A percentile compares a stretch with the other conserved stretches of the same genome.
phyloP scores from a whole-genome alignment of 2,329 filamentous ascomycete genomes.

The Paecilomyces dactylethromorphus region DNA sequence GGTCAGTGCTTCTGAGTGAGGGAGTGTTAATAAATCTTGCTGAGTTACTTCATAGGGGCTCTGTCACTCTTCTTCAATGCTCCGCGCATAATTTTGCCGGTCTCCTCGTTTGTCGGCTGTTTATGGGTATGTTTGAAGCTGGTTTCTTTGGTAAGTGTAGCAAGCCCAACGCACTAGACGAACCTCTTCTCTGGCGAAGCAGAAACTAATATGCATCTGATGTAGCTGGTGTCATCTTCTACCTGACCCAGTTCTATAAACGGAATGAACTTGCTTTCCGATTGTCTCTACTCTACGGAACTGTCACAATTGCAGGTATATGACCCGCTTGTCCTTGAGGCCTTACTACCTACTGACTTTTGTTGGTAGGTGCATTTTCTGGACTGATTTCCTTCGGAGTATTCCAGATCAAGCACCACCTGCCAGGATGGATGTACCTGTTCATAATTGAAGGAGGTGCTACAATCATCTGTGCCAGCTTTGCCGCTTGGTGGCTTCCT shows the following conservation, averaged over 20 bases:
- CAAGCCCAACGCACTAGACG: neutral
- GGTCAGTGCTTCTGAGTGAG: neutral
- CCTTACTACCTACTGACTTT: slow-evolving; percentile 5
- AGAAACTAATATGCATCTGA: neutral
- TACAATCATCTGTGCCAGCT: slow-evolving; percentile 9
- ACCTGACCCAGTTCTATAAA: slow-evolving; percentile 10
- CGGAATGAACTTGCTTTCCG: slow-evolving; percentile 7
- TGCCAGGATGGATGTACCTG: slow-evolving; percentile 14
- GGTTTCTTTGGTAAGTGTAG: neutral
- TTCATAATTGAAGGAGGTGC: slow-evolving; percentile 18
- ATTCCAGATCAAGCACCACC: slow-evolving; percentile 12
- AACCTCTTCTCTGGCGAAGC: neutral
- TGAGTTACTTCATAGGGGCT: neutral
- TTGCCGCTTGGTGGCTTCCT: slow-evolving; percentile 1
- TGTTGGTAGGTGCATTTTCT: slow-evolving; percentile 14
- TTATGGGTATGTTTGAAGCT: neutral
- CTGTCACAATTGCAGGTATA: slow-evolving; percentile 4
- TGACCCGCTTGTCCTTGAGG: slow-evolving; percentile 6
- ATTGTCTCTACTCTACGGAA: slow-evolving; percentile 2
- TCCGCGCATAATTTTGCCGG: neutral
- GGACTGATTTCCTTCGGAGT: slow-evolving; percentile 17
- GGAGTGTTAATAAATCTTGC: neutral
- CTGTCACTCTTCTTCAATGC: neutral
- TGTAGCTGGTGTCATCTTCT: slow-evolving; percentile 9
- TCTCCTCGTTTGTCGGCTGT: neutral